phyloP scores from a whole-genome alignment of 306 rosid species.

The Hippophae rhamnoides region DNA sequence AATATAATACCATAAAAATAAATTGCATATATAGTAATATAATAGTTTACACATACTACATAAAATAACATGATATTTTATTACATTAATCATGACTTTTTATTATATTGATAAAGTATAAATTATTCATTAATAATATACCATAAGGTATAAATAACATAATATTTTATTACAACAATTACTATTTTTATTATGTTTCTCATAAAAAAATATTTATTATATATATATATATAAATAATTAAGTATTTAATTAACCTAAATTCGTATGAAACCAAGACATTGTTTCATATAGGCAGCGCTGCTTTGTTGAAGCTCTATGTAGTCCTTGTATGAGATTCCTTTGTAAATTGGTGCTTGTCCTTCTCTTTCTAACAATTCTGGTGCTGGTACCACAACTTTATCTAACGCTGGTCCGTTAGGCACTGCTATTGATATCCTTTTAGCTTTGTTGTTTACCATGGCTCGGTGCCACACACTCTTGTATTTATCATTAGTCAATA shows the following conservation, averaged over 20 bases:
- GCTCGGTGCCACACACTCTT: slow-evolving; percentile 44
- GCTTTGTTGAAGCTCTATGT: slow-evolving; percentile 35
- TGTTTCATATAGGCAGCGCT: slow-evolving; percentile 22
- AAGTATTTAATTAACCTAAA: slow-evolving; percentile 3
- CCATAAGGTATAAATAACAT: no score
- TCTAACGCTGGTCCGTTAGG: slow-evolving; percentile 43
- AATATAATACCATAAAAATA: no score
- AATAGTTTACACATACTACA: no score
- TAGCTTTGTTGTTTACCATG: slow-evolving; percentile 29
- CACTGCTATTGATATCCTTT: slow-evolving; percentile 39
- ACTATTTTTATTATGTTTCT: no score
- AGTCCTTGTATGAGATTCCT: slow-evolving; percentile 33
- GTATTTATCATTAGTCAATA: slow-evolving; percentile 47
- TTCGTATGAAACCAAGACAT: slow-evolving; percentile 24
- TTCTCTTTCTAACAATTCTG: slow-evolving; percentile 26
- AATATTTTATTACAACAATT: no score
- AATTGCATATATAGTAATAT: no score
- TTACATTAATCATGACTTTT: no score
- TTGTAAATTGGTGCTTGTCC: slow-evolving; percentile 25
- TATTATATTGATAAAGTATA: no score
- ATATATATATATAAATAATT: no score
- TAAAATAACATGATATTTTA: no score
- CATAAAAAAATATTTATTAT: no score
- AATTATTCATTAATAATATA: no score
- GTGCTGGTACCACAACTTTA: slow-evolving; percentile 30